These are phyloP conservation scores for Acidomyces sp. DNA, from an alignment of 495 filamentous ascomycete genomes.

Conservation along the genomic window DNA sequence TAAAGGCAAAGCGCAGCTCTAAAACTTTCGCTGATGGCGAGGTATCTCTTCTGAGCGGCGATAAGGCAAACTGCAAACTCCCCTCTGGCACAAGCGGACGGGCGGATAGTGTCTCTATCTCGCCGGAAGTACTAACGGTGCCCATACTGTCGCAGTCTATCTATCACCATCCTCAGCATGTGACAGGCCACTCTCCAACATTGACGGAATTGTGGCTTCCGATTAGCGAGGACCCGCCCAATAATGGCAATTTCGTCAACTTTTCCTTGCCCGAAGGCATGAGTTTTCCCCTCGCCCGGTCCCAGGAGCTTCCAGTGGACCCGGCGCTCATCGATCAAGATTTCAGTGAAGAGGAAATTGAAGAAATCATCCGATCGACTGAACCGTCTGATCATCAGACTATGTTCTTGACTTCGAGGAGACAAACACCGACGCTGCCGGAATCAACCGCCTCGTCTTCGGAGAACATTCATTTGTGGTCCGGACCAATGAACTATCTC, in stretches of 20 bases:
- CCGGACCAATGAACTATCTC: slow-evolving; percentile 20
- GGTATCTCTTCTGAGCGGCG: too few relatives aligned
- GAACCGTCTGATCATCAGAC: not conserved
- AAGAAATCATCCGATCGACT: slow-evolving; percentile 1
- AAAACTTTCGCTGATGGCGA: too few relatives aligned
- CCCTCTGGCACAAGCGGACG: too few relatives aligned
- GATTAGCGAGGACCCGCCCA: slow-evolving; percentile 1
- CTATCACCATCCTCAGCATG: too few relatives aligned
- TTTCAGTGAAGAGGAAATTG: slow-evolving; percentile 3
- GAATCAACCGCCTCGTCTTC: not conserved
- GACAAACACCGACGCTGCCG: not conserved
- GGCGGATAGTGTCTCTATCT: too few relatives aligned
- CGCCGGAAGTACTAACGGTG: too few relatives aligned
- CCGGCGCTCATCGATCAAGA: not conserved
- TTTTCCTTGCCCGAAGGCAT: slow-evolving; percentile 12
- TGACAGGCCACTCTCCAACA: slow-evolving; percentile 16
- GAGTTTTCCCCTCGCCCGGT: slow-evolving; percentile 2
- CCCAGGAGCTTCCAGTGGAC: not conserved
- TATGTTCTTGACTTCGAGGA: not conserved
- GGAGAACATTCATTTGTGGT: not conserved
- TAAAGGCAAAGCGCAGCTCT: slow-evolving; percentile 14
- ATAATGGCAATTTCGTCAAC: slow-evolving; percentile 9
- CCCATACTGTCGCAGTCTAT: too few relatives aligned
- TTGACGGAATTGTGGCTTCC: slow-evolving; percentile 12
- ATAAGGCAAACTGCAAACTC: too few relatives aligned